phyloP scores from a whole-genome alignment of 257 asterid genomes.

The Verbascum thapsus region DNA sequence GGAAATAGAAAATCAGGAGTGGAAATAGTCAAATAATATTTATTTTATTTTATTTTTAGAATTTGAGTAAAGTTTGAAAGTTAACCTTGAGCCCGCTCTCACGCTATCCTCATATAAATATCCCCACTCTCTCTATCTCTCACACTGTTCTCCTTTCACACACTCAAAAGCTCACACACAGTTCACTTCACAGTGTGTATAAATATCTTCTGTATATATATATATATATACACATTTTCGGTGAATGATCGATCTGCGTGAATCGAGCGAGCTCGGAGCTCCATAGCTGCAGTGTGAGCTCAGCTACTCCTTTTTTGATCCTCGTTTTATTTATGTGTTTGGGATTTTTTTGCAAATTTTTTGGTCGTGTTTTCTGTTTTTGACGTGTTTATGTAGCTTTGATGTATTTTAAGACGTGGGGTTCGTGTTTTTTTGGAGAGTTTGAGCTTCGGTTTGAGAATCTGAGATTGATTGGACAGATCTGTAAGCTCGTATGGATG shows the following conservation, averaged over 20 bases:
- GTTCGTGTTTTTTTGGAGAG: not conserved
- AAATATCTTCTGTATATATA: conserved; percentile 17
- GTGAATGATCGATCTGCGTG: conserved; percentile 44
- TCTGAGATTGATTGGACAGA: conserved; percentile 32
- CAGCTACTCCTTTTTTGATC: conserved; percentile 26
- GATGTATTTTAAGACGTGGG: not conserved
- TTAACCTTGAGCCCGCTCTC: conserved; percentile 71
- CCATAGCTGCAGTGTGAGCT: conserved; percentile 47
- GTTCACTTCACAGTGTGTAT: conserved; percentile 18
- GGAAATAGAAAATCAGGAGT: conserved; percentile 39
- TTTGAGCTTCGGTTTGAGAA: conserved; percentile 32
- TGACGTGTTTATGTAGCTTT: not conserved
- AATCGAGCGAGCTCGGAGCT: conserved; percentile 44
- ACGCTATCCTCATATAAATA: conserved; percentile 34
- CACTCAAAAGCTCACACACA: conserved; percentile 32
- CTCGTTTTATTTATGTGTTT: not conserved
- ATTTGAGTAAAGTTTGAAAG: conserved; percentile 57
- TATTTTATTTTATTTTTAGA: conserved; percentile 27
- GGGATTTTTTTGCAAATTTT: not conserved
- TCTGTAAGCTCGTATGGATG: conserved; percentile 31
- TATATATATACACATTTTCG: conserved; percentile 27
- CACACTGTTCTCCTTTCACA: conserved; percentile 33
- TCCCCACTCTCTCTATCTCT: conserved; percentile 17
- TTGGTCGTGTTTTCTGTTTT: not conserved
- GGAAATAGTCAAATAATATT: conserved; percentile 35